Base-by-base conservation (phyloP, 371 early-diverging fungal species). In the Mucor plumbeus region DNA sequence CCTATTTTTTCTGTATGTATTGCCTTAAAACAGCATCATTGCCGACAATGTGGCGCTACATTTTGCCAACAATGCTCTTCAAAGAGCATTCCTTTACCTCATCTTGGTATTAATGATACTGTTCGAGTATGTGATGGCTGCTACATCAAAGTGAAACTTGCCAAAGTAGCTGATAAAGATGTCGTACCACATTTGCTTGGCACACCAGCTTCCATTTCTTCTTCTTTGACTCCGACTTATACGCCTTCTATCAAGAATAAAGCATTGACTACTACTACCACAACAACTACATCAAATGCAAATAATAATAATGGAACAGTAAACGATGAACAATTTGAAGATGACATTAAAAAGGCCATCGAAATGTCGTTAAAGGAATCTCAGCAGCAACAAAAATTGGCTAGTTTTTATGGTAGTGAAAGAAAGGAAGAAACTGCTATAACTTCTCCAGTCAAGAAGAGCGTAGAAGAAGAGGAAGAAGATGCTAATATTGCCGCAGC, bases 61-160 rank as follows among this genome's bases (percentile, higher is more conserved):
- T 97, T 92, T 69, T 97, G 97, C 76, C 89, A 92, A 36, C 85
- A 90, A 47, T 98, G 98, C 74, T 96, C 97, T 7, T 89, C 94
- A 35, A 95, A 95, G 74, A 89, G 73, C 5, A 71, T 92, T 33
- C 80, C 95, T 5, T 80, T 97, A 36, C 94, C 95, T 5, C 90
- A 93, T 61, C 82, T 94, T 61, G 98, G 94, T 35, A 90, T 97
- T 35, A 91, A 88, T 40, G 91, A 96, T 19, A 85, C 86, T 8
- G 98, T 97, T 10, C 90, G 98, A 38, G 97, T 97, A 5, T 98
- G 98, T 69, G 95, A 97, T 71, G 88, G 90, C 2, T 98, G 98
- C 70, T 90, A 87, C 69, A 80, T 88, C 65, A 88, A 87, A 64
- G 81, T 84, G n/a, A 89, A 87, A 61, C 73, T 86, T 59, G 77